Percentiles rank a stretch among this genome's conserved stretches.
Conservation (phyloP, 768 basidiomycete species). For the Leccinum boreale region DNA sequence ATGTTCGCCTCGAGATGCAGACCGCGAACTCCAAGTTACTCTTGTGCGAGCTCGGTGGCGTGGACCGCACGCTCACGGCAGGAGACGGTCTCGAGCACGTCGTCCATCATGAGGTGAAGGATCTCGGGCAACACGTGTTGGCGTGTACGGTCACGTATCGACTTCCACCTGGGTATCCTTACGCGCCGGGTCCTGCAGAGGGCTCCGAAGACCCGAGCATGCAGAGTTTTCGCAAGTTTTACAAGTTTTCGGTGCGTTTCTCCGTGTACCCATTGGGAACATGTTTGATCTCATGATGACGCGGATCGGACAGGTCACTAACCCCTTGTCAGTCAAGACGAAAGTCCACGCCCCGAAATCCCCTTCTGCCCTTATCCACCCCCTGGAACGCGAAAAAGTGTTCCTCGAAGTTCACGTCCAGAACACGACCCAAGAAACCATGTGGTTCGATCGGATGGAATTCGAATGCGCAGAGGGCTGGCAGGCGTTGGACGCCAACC, state of each 20-base stretch:
- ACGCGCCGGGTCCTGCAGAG: slow-evolving; percentile 45
- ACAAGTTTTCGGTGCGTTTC: slow-evolving; percentile 82
- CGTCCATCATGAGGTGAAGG: slow-evolving; percentile 88
- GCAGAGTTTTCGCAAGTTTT: slow-evolving; percentile 82
- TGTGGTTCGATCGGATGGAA: slow-evolving; percentile 78
- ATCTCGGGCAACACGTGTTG: slow-evolving; percentile 87
- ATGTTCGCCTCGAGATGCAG: slow-evolving; percentile 81
- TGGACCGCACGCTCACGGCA: slow-evolving; percentile 43
- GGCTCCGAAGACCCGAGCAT: slow-evolving; percentile 51
- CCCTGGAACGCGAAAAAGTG: slow-evolving; percentile 69
- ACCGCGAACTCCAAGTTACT: slow-evolving; percentile 64
- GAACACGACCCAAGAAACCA: slow-evolving; percentile 73
- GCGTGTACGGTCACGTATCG: slow-evolving; percentile 83
- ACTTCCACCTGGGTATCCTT: slow-evolving; percentile 55
- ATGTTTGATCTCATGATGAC: not conserved
- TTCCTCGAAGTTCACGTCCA: slow-evolving; percentile 93
- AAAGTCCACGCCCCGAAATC: slow-evolving; percentile 81
- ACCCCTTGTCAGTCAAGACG: slow-evolving; percentile 92
- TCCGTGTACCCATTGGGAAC: not conserved
- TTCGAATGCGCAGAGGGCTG: slow-evolving; percentile 73
- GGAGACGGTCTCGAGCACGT: slow-evolving; percentile 64
- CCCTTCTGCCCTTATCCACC: slow-evolving; percentile 64
- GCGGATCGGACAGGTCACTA: slow-evolving; percentile 62
- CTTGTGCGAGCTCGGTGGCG: slow-evolving; percentile 62
- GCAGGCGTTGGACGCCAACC: slow-evolving; percentile 56